Evolutionary conservation across 306 rosid genomes (phyloP).

Genomic region (Pyrus betulifolia): DNA sequence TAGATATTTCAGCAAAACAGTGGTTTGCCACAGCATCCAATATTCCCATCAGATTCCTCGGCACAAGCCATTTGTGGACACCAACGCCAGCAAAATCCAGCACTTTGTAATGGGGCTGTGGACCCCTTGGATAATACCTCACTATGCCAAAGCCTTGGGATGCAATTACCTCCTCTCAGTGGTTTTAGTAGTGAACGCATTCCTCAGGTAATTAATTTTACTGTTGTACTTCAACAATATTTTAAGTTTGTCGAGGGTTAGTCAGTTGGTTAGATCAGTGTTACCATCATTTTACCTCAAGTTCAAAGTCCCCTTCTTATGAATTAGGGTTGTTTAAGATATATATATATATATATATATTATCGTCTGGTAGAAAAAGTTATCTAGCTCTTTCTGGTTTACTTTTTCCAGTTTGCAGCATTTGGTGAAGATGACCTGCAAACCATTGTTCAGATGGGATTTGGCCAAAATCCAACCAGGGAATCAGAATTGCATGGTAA

Average conservation of each 20-base stretch:
- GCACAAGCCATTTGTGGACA: constrained; percentile 58
- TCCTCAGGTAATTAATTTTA: constrained; percentile 49
- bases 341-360: too few species aligned
- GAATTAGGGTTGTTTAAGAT: too few species aligned
- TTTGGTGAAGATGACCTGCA: constrained; percentile 79
- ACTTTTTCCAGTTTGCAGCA: constrained; percentile 46
- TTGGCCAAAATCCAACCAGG: constrained; percentile 48
- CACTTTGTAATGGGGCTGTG: constrained; percentile 47
- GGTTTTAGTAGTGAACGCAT: constrained; percentile 19
- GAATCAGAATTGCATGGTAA: constrained; percentile 55
- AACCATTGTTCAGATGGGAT: constrained; percentile 86
- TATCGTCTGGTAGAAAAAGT: not conserved
- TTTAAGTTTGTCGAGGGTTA: not conserved
- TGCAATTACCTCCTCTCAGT: constrained; percentile 55
- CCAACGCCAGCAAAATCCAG: constrained; percentile 44
- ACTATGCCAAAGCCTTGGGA: constrained; percentile 44
- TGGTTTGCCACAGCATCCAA: constrained; percentile 47
- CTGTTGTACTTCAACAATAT: not conserved
- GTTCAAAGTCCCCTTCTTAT: not conserved
- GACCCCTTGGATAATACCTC: constrained; percentile 57
- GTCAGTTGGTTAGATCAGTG: not conserved
- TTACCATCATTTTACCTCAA: not conserved
- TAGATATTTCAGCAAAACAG: constrained; percentile 64
- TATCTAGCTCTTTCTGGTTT: not conserved
- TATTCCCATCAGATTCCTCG: constrained; percentile 69